Percentiles rank a stretch among this genome's conserved stretches.
These are phyloP conservation scores for Orychophragmus violaceus DNA, from an alignment of 345 rosid species.

Conservation along the genomic window DNA sequence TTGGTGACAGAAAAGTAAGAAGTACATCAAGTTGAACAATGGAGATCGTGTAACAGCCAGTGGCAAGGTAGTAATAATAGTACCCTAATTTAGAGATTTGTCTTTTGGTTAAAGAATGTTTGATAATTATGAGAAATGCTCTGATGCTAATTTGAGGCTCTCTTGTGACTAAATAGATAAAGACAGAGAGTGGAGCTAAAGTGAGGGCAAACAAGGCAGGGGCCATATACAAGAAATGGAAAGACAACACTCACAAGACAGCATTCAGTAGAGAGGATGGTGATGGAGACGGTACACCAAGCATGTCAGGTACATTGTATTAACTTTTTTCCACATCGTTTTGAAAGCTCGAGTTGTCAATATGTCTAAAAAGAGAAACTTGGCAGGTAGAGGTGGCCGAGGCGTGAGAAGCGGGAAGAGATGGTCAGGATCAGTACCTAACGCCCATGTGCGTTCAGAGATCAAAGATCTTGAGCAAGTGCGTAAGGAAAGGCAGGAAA, in stretches of 20 bases:
- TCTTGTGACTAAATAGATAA: conserved; percentile 44
- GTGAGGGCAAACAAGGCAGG: conserved; percentile 66
- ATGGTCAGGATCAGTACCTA: conserved; percentile 42
- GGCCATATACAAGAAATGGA: conserved; percentile 82
- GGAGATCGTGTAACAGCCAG: conserved; percentile 97
- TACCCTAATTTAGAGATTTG: not conserved
- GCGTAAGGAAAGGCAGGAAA: conserved; percentile 80
- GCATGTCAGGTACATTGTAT: conserved; percentile 31
- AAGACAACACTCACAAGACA: conserved; percentile 58
- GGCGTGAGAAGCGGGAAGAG: conserved; percentile 40
- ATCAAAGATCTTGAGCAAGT: conserved; percentile 83
- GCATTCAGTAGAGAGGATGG: conserved; percentile 42
- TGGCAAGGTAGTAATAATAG: conserved; percentile 63
- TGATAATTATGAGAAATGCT: not conserved
- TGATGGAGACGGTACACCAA: conserved; percentile 34
- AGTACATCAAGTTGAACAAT: conserved; percentile 85
- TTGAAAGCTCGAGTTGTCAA: not conserved
- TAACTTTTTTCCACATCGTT: not conserved
- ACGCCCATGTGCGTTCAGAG: conserved; percentile 80
- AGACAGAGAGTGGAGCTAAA: conserved; percentile 88
- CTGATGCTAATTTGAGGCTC: not conserved
- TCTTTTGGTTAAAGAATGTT: not conserved
- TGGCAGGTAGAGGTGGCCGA: conserved; percentile 26
- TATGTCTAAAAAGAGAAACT: not conserved
- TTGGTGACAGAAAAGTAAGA: conserved; percentile 80